These are phyloP conservation scores for Gliomastix tumulicola DNA, from an alignment of 2,329 filamentous ascomycete species.

Conservation along the genomic window DNA sequence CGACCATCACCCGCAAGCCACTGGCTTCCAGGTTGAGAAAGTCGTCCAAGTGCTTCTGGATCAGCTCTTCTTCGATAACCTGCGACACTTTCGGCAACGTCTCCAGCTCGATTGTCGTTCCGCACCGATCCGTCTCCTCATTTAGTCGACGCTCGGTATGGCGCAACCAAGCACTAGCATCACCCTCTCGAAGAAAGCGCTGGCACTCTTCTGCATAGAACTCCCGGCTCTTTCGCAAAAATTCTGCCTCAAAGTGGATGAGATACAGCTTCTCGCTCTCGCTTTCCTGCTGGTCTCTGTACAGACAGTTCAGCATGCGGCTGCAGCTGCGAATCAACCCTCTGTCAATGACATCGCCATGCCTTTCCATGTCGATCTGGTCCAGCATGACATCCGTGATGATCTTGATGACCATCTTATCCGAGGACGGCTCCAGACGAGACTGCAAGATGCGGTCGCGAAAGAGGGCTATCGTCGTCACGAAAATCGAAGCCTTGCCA, in stretches of 20 bases:
- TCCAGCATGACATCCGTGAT: conserved; percentile 80
- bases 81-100: conserved; percentile 67
- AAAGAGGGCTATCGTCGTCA: conserved; percentile 79
- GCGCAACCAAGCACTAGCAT: conserved; percentile 76
- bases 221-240: conserved; percentile 58
- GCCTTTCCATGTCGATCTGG: conserved; percentile 85
- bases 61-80: conserved; percentile 77
- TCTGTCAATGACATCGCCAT: conserved; percentile 83
- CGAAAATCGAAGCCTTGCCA: conserved; percentile 71
- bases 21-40: conserved; percentile 80
- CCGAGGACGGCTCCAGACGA: conserved; percentile 35
- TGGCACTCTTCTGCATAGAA: conserved; percentile 77
- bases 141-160: conserved; percentile 66
- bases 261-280: conserved; percentile 79
- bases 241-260: conserved; percentile 73
- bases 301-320: conserved; percentile 84
- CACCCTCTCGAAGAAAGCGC: conserved; percentile 65
- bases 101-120: conserved; percentile 68
- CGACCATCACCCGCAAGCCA: conserved; percentile 82
- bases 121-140: conserved; percentile 78
- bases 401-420: conserved; percentile 59
- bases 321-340: conserved; percentile 75
- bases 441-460: conserved; percentile 75
- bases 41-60: conserved; percentile 69
- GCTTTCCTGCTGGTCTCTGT: conserved; percentile 72